Percentiles rank a stretch among this genome's conserved stretches.
Conservation (phyloP, 306 rosid species). For the Coriaria nepalensis region DNA sequence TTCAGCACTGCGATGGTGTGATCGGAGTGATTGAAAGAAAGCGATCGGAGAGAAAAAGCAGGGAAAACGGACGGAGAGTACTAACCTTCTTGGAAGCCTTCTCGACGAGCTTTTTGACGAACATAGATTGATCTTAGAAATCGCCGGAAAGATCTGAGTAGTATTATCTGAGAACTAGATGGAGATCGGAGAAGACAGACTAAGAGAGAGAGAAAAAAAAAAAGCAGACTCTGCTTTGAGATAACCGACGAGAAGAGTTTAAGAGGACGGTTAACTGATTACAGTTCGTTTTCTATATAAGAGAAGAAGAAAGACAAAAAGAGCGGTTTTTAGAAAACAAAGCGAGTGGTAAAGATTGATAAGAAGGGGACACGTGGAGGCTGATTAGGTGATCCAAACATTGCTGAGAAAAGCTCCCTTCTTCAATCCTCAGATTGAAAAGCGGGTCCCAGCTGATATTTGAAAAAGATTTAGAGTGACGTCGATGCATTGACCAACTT, state of each 20-base stretch:
- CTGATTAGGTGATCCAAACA: slow-evolving; percentile 6
- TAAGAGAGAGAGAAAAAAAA: neutral
- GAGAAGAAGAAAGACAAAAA: slow-evolving; percentile 7
- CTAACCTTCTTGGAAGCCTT: slow-evolving; percentile 80
- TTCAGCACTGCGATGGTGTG: too few species aligned
- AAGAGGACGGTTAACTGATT: too few species aligned
- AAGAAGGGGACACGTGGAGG: slow-evolving; percentile 26
- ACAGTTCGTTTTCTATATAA: neutral
- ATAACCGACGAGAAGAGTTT: slow-evolving; percentile 28
- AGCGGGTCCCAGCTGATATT: too few species aligned
- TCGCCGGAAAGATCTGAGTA: too few species aligned
- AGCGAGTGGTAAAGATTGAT: slow-evolving; percentile 16
- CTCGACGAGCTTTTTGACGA: slow-evolving; percentile 66
- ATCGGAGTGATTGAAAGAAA: neutral
- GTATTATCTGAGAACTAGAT: neutral
- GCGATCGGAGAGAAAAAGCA: neutral
- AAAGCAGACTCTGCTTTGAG: slow-evolving; percentile 29
- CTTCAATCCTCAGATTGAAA: too few species aligned
- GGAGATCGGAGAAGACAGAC: neutral
- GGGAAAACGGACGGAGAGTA: neutral
- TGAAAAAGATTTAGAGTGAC: neutral
- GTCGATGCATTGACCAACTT: neutral
- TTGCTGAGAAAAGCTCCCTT: too few species aligned
- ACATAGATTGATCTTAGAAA: slow-evolving; percentile 24
- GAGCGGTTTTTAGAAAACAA: slow-evolving; percentile 21